Evolutionary conservation across 768 basidiomycete genomes (phyloP), one percentile per base, ranked within the genome.

Genomic region (Cystobasidium ongulense): DNA sequence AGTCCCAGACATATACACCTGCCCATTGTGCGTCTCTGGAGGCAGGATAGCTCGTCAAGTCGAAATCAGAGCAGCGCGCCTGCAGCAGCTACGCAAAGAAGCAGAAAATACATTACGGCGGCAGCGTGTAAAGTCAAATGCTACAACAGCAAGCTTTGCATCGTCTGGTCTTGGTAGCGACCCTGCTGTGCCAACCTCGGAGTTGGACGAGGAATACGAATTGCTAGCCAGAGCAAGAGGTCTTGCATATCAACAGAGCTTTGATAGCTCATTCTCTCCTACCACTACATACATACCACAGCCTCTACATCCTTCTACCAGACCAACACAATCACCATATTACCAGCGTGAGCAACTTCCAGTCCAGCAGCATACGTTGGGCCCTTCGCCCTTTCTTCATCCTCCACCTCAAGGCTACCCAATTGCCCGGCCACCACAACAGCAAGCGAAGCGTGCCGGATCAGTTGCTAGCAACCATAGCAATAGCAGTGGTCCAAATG

Each of bases 1-100:
- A 53, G 88, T 90, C 0, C 89, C 89, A 0, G 90, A 92, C 59
- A 86, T 88, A 72, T 92, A 89, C 84, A 81, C 82, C 27, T 96
- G 92, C 81, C 90, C 89, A 85, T 78, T 83, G 4, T 91, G 90
- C 78, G 43, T 29, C 33, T 27, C 38, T 25, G 38, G 35, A 64
- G 33, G 25, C 38, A 50, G 65, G 29, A 27, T 67, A 25, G 31
- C 65, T 31, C 39, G 27, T 41, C 43, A 46, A 31, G 65, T 50
- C 65, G 23, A 50, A 31, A 50, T 50, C 11, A 3, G 46, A 11
- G 65, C 65, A 39, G 52, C 41, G 15, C n/a, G 38, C 13, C 65
- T 67, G 10, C 65, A 67, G 25, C 29, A 31, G 41, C 29, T 67
- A 10, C 38, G 65, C 18, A 67, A 67, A 52, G 65, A 67, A 38